A percentile compares a stretch with the other conserved stretches of the same genome.
Conservation (phyloP, 1,284 basidiomycete genomes). For the Athelia sp. region DNA sequence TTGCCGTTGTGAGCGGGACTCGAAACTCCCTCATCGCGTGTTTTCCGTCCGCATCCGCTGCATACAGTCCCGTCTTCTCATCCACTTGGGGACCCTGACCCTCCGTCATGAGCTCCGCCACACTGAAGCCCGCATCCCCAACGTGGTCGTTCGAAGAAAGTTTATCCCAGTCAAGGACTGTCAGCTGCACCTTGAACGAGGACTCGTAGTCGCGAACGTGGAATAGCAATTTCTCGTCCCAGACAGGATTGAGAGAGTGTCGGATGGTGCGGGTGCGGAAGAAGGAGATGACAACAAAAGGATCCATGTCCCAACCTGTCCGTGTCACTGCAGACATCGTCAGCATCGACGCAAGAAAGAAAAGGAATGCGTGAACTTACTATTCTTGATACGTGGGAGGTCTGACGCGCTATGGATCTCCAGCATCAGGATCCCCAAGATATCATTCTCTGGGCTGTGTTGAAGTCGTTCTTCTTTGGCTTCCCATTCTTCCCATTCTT, state of each 20-base stretch:
- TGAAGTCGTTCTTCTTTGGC: conserved; percentile 48
- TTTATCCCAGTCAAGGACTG: conserved; percentile 94
- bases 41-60: conserved; percentile 37
- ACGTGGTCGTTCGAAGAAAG: conserved; percentile 85
- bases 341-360: conserved; percentile 6
- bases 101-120: conserved; percentile 56
- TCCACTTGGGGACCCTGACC: conserved; percentile 72
- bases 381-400: conserved; percentile 83
- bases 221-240: conserved; percentile 96
- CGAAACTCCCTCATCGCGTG: conserved; percentile 70
- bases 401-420: conserved; percentile 70
- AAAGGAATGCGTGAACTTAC: conserved; percentile 41
- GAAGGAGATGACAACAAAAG: too few species aligned
- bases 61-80: conserved; percentile 69
- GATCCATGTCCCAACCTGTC: conserved; percentile 91
- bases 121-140: conserved; percentile 72
- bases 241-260: conserved; percentile 84
- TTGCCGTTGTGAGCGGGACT: conserved; percentile 46
- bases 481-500: conserved; percentile 12
- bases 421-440: conserved; percentile 91
- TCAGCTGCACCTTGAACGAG: conserved; percentile 71
- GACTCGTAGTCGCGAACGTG: conserved; percentile 89
- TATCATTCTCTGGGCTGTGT: conserved; percentile 71
- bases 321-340: conserved; percentile 57
- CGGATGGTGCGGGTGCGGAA: conserved; percentile 90